A percentile compares a stretch with the other conserved stretches of the same genome.
Evolutionary conservation across 2,329 filamentous ascomycete genomes (phyloP).

Genomic region (Ilyonectria mors-panacis): DNA sequence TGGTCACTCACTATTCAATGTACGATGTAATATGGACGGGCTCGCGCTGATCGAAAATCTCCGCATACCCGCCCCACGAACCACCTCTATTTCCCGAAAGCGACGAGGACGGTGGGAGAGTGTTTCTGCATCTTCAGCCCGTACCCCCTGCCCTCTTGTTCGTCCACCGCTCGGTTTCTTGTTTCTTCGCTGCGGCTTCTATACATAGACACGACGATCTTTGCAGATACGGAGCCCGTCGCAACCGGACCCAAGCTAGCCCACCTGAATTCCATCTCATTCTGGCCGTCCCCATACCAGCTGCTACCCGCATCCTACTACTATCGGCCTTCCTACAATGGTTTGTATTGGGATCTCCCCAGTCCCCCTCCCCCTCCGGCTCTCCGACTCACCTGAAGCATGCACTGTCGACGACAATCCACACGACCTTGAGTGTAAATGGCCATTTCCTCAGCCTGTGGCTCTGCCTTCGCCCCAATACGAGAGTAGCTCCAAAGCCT

Average conservation of each 20-base stretch:
- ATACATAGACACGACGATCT: slow-evolving; percentile 42
- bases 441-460: slow-evolving; percentile 25
- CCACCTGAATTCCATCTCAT: slow-evolving; percentile 18
- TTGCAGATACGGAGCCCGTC: slow-evolving; percentile 13
- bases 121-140: slow-evolving; percentile 22
- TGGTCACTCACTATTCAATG: slow-evolving; percentile 20
- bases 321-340: not conserved
- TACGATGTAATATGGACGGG: not conserved
- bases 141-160: slow-evolving; percentile 6
- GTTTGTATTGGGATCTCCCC: not conserved
- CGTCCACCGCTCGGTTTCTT: slow-evolving; percentile 22
- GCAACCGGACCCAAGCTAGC: slow-evolving; percentile 12
- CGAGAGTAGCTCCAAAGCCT: slow-evolving; percentile 31
- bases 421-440: slow-evolving; percentile 16
- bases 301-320: slow-evolving; percentile 16
- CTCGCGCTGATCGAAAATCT: slow-evolving; percentile 6
- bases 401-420: slow-evolving; percentile 20
- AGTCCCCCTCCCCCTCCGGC: not conserved
- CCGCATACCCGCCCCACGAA: slow-evolving; percentile 26
- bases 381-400: slow-evolving; percentile 46
- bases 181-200: slow-evolving; percentile 32
- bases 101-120: slow-evolving; percentile 14
- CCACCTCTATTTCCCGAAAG: slow-evolving; percentile 23
- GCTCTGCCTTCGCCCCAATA: slow-evolving; percentile 32
- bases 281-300: slow-evolving; percentile 11